phyloP scores from a whole-genome alignment of 2,329 filamentous ascomycete genomes.

The Metarhizium sp. region DNA sequence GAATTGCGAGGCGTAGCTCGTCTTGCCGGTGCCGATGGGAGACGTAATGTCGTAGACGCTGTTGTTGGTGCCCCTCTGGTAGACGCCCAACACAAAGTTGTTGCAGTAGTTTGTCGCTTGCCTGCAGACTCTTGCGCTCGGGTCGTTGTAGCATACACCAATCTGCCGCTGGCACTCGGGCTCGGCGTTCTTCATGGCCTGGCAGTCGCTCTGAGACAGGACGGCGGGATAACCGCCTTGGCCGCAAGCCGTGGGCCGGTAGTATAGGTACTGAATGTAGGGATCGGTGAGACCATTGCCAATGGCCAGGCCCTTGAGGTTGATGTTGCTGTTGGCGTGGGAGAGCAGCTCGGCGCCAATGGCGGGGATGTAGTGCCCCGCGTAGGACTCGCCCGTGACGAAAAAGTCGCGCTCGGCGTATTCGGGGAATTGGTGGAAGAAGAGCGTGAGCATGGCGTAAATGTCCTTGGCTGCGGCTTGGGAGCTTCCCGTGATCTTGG shows the following conservation, averaged over 20 bases:
- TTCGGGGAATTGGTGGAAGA: conserved; percentile 97
- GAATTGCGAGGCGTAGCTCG: conserved; percentile 86
- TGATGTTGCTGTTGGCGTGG: conserved; percentile 94
- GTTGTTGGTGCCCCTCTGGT: conserved; percentile 72
- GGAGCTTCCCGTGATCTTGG: conserved; percentile 78
- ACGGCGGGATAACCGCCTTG: conserved; percentile 88
- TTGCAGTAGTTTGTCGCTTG: conserved; percentile 96
- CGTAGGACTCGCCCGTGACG: conserved; percentile 91
- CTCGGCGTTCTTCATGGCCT: conserved; percentile 83
- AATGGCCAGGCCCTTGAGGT: conserved; percentile 88
- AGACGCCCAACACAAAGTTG: conserved; percentile 85
- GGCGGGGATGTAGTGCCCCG: conserved; percentile 89
- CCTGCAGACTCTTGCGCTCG: conserved; percentile 84
- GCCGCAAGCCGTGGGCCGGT: conserved; percentile 95
- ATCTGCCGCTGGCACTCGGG: conserved; percentile 84
- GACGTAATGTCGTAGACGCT: conserved; percentile 92
- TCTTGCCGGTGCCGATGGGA: conserved; percentile 74
- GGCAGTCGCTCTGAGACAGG: conserved; percentile 64
- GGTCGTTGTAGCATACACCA: conserved; percentile 79
- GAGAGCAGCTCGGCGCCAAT: conserved; percentile 84
- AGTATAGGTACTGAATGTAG: conserved; percentile 84
- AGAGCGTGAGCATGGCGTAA: conserved; percentile 89
- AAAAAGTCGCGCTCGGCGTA: conserved; percentile 93
- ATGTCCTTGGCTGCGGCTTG: conserved; percentile 94
- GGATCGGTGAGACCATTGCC: conserved; percentile 94